These are phyloP conservation scores for Hygrocybe punicea DNA, from an alignment of 768 basidiomycete species.

Conservation along the genomic window DNA sequence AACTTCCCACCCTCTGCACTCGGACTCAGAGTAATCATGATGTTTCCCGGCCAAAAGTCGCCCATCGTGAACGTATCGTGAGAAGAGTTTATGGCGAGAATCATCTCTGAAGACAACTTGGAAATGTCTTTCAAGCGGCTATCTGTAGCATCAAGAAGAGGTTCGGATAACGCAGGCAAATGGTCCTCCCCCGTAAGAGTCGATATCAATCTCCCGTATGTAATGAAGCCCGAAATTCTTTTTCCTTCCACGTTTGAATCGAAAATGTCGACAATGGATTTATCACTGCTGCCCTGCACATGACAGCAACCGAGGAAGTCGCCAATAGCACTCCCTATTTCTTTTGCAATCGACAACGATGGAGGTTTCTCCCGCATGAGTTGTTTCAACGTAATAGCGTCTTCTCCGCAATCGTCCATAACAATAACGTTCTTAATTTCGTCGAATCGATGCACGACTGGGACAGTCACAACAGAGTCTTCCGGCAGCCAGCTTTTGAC, in stretches of 20 bases:
- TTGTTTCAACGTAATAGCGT: conserved; percentile 38
- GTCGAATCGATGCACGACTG: conserved; percentile 42
- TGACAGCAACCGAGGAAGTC: conserved; percentile 55
- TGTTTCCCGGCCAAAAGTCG: conserved; percentile 73
- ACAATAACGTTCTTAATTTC: conserved; percentile 39
- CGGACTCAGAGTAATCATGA: conserved; percentile 42
- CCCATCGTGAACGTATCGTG: conserved; percentile 49
- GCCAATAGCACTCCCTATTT: conserved; percentile 53
- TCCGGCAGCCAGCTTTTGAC: conserved; percentile 6
- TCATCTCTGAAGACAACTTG: too few relatives aligned
- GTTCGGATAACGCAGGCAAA: too few relatives aligned
- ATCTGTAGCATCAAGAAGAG: too few relatives aligned
- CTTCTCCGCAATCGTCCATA: conserved; percentile 48
- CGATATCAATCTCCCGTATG: too few relatives aligned
- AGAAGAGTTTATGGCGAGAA: too few relatives aligned
- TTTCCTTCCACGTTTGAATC: too few relatives aligned
- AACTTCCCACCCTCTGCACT: too few relatives aligned
- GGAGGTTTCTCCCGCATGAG: conserved; percentile 36
- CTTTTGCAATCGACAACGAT: conserved; percentile 29
- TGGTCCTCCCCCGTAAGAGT: too few relatives aligned
- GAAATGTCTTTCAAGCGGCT: too few relatives aligned
- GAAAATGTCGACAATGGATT: too few relatives aligned
- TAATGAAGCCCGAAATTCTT: too few relatives aligned
- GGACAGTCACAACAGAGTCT: conserved; percentile 32
- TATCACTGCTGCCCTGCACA: conserved; percentile 32